Base-by-base conservation (phyloP, 1,284 basidiomycete species). In the Calocybe gambosa region DNA sequence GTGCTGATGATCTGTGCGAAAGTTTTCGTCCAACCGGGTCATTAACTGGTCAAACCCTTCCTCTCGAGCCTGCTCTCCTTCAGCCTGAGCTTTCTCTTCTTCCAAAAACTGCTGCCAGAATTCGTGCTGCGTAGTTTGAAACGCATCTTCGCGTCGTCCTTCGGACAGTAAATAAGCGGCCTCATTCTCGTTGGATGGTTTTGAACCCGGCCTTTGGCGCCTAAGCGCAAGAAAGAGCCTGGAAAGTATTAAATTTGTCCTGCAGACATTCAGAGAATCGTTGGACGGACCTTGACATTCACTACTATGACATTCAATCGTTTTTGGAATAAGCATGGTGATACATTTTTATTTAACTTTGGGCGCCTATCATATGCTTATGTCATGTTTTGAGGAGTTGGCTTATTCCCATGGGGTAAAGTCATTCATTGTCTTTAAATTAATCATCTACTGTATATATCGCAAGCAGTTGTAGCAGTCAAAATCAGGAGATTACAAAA, bases 41-140 rank as follows among this genome's bases (percentile, higher is more conserved):
- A 41, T 35, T 12, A 35, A 5, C 7, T 36, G 31, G n/a, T 41
- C 31, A 31, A 46, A 46, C 25, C 36, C 31, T 36, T 46, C 39
- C 15, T 16, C 39, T 21, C 45, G 39, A 12, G 29, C 5, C 5
- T 29, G n/a, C 25, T 41, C 45, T 41, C 45, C 39, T 18, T 18
- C 33, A 3, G 21, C 13, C 34, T 42, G 45, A n/a, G 33, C n/a
- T 16, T 13, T 23, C 23, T 46, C 39, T 29, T 46, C 31, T 39
- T 45, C 31, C 8, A 15, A 18, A 18, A 39, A 45, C 28, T 31
- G 26, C 5, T 39, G 19, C 23, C 15, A 26, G 15, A 39, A 45
- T 8, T 39, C 28, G 15, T 21, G 5, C 2, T 31, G 37, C 20
- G 26, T 45, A 9, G 10, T 15, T 4, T 25, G 43, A 15, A 39